Percentiles rank a stretch among this genome's conserved stretches.
These are phyloP conservation scores for Carex kokanica DNA, from an alignment of 176 grass and related monocot species.

Conservation along the genomic window DNA sequence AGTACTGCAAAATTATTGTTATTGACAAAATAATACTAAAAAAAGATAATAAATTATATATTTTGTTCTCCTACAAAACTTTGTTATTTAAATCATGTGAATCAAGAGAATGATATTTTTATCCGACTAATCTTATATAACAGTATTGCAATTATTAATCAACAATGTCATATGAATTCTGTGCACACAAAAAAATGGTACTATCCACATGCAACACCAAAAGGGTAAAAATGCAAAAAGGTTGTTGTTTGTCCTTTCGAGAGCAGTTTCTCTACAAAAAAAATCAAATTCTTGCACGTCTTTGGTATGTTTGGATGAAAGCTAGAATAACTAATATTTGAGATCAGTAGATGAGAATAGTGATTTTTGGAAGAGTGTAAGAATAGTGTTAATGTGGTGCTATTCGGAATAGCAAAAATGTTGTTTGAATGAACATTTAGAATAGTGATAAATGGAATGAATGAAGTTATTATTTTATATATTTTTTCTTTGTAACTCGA, in stretches of 20 bases:
- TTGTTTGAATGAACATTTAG: too few relatives aligned
- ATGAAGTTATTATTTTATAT: too few relatives aligned
- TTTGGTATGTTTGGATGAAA: too few relatives aligned
- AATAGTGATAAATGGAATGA: too few relatives aligned
- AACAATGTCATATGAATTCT: not conserved
- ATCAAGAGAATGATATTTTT: not conserved
- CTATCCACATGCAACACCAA: not conserved
- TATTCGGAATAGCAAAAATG: too few relatives aligned
- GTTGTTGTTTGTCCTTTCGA: slow-evolving; percentile 6
- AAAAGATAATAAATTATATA: not conserved
- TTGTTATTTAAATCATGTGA: not conserved
- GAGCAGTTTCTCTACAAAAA: not conserved
- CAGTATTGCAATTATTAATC: not conserved
- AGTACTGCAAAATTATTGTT: too few relatives aligned
- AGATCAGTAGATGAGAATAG: too few relatives aligned
- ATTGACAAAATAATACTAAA: too few relatives aligned
- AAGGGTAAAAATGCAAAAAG: not conserved
- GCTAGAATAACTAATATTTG: too few relatives aligned
- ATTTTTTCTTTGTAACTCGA: too few relatives aligned
- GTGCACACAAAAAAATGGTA: not conserved
- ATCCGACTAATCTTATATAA: not conserved
- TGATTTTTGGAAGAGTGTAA: too few relatives aligned
- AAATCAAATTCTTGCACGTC: not conserved
- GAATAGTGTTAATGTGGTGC: too few relatives aligned
- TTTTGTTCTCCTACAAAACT: not conserved